Evolutionary conservation across 345 rosid genomes (phyloP).

Genomic region (Turnera subulata): DNA sequence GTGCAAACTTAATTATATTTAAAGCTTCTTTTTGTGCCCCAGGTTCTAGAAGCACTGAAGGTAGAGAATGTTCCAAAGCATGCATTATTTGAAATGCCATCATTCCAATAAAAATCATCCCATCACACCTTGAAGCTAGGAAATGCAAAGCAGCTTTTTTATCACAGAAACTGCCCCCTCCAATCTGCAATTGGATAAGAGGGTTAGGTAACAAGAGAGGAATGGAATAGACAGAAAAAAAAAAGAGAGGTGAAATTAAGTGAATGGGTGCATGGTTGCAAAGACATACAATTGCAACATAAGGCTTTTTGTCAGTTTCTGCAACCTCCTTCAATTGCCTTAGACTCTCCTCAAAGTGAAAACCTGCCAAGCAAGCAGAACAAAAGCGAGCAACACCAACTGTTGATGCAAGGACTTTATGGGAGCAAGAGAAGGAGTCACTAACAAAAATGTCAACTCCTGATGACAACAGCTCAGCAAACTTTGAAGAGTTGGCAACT

Average conservation of each 20-base stretch:
- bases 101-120: constrained; percentile 52
- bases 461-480: constrained; percentile 46
- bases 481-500: constrained; percentile 46
- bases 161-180: constrained; percentile 50
- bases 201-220: constrained; percentile 16
- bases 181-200: constrained; percentile 44
- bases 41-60: constrained; percentile 40
- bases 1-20: constrained; percentile 43
- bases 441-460: constrained; percentile 66
- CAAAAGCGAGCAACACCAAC: constrained; percentile 53
- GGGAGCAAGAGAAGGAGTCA: constrained; percentile 53
- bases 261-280: not conserved
- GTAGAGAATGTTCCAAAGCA: constrained; percentile 44
- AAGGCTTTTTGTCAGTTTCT: constrained; percentile 40
- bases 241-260: not conserved
- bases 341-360: constrained; percentile 52
- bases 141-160: constrained; percentile 55
- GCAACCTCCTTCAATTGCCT: constrained; percentile 35
- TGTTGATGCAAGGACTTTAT: constrained; percentile 65
- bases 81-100: constrained; percentile 61
- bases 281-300: constrained; percentile 55
- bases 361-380: constrained; percentile 52
- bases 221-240: constrained; percentile 3
- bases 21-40: constrained; percentile 41
- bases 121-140: constrained; percentile 62